phyloP scores from a whole-genome alignment of 23 red algal species.

The Gracilaria gracilis region DNA sequence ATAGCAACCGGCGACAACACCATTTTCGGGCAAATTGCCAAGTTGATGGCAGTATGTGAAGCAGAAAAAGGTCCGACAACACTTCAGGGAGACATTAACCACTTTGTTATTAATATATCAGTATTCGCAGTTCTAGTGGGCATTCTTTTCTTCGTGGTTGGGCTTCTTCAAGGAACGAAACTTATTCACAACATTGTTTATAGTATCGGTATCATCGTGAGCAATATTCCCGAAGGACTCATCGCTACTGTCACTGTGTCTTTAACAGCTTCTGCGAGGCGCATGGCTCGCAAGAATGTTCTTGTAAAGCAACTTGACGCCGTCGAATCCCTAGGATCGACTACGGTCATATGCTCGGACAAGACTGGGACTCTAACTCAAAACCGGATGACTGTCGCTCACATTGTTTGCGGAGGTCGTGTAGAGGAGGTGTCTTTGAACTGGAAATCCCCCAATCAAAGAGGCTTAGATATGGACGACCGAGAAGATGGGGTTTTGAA shows the following conservation, averaged over 20 bases:
- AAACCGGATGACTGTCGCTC: constrained; percentile 85
- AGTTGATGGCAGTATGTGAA: constrained; percentile 29
- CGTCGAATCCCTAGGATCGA: constrained; percentile 89
- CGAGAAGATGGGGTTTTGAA: constrained; percentile 14
- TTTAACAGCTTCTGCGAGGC: constrained; percentile 71
- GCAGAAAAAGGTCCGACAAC: constrained; percentile 33
- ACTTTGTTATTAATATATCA: constrained; percentile 69
- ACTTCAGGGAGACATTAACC: constrained; percentile 72
- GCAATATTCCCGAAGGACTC: constrained; percentile 89
- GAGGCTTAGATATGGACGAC: background rate
- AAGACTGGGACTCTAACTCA: constrained; percentile 97
- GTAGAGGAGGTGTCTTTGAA: constrained; percentile 27
- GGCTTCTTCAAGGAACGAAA: constrained; percentile 24
- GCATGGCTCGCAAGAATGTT: constrained; percentile 81
- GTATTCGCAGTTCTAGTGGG: constrained; percentile 66
- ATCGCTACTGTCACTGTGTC: constrained; percentile 79
- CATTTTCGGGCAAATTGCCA: constrained; percentile 72
- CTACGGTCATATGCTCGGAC: constrained; percentile 87
- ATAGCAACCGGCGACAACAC: constrained; percentile 73
- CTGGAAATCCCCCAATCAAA: constrained; percentile 14
- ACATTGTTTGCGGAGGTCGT: constrained; percentile 61
- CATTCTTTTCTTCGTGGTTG: constrained; percentile 60
- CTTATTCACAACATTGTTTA: constrained; percentile 76
- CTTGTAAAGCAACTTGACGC: constrained; percentile 79
- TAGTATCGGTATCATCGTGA: constrained; percentile 76